phyloP scores from a whole-genome alignment of 106 monocot species.

The Gastrodia elata region DNA sequence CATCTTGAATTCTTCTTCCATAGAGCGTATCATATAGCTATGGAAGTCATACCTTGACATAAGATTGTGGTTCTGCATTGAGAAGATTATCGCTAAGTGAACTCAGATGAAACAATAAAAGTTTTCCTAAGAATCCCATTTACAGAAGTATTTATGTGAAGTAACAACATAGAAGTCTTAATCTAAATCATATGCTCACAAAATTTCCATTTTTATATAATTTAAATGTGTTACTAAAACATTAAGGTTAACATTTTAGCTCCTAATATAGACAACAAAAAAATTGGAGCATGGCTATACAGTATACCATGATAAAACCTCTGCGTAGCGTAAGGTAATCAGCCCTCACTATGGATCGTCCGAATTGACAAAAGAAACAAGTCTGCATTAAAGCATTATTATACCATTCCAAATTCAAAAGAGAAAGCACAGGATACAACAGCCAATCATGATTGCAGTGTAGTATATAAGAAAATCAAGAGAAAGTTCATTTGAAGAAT shows the following conservation, averaged over 20 bases:
- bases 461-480: neutral
- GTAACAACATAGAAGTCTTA: neutral
- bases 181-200: too few species aligned
- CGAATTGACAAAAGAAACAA: slow-evolving; percentile 94
- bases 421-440: too few species aligned
- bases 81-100: neutral
- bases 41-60: slow-evolving; percentile 75
- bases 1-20: slow-evolving; percentile 93
- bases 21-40: slow-evolving; percentile 93
- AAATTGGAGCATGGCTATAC: neutral
- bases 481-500: neutral
- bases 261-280: neutral
- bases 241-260: neutral
- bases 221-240: neutral
- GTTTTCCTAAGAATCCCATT: too few species aligned
- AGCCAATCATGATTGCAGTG: neutral
- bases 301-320: slow-evolving; percentile 77
- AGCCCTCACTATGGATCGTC: slow-evolving; percentile 70
- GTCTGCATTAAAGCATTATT: slow-evolving; percentile 34
- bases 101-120: too few species aligned
- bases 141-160: too few species aligned
- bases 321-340: slow-evolving; percentile 89
- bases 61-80: slow-evolving; percentile 82
- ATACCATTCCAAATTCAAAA: too few species aligned
- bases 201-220: too few species aligned